Conservation (phyloP, 257 asterid species). For the Capsicum chinense region DNA sequence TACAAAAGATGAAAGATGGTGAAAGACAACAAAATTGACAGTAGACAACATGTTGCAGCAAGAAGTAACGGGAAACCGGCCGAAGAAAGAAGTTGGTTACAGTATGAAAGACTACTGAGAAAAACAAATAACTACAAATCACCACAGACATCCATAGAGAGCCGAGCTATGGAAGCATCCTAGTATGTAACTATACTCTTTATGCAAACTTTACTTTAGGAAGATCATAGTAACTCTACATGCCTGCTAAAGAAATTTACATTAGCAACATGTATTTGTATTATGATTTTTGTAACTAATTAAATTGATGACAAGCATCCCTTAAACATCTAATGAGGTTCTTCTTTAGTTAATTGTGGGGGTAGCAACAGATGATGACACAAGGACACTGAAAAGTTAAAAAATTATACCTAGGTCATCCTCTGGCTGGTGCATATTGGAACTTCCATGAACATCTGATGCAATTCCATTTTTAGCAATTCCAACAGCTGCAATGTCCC, state of each 20-base stretch:
- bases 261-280: background rate
- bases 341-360: constrained; percentile 17
- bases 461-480: constrained; percentile 61
- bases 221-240: background rate
- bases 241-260: background rate
- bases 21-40: constrained; percentile 3
- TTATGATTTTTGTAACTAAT: background rate
- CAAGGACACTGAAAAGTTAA: constrained; percentile 9
- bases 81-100: background rate
- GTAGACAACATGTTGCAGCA: constrained; percentile 12
- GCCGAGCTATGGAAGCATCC: background rate
- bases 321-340: background rate
- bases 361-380: background rate
- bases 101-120: background rate
- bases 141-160: background rate
- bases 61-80: constrained; percentile 20
- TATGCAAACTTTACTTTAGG: background rate
- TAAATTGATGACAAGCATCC: background rate
- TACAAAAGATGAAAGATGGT: background rate
- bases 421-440: constrained; percentile 61
- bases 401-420: constrained; percentile 68
- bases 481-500: constrained; percentile 43
- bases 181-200: background rate
- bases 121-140: background rate
- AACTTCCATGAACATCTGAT: constrained; percentile 57